A percentile compares a stretch with the other conserved stretches of the same genome.
phyloP scores from a whole-genome alignment of 1,284 basidiomycete genomes.

The Mycena citricolor region DNA sequence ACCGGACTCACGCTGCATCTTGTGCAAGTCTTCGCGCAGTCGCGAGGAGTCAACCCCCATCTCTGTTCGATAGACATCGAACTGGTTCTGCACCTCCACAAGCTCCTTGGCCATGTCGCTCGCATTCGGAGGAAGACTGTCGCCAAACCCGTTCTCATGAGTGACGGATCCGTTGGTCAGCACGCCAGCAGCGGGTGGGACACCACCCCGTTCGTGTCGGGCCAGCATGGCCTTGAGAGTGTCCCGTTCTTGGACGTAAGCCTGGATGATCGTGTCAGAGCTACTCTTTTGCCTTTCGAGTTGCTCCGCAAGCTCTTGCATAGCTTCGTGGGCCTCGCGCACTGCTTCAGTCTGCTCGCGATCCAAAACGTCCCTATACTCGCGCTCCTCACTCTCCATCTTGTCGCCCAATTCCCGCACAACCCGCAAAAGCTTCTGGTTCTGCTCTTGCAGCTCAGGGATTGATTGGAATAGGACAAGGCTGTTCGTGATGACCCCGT shows the following conservation, averaged over 20 bases:
- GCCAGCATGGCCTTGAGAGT: constrained; percentile 76
- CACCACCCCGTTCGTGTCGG: constrained; percentile 41
- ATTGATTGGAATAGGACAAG: constrained; percentile 89
- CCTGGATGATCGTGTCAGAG: constrained; percentile 71
- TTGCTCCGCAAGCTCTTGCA: constrained; percentile 76
- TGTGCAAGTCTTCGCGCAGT: constrained; percentile 67
- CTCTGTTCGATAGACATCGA: constrained; percentile 78
- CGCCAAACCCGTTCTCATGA: constrained; percentile 32
- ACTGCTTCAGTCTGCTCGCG: constrained; percentile 81
- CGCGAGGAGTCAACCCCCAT: constrained; percentile 72
- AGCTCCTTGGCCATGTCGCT: constrained; percentile 53
- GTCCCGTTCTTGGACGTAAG: constrained; percentile 86
- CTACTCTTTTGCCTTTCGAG: constrained; percentile 69
- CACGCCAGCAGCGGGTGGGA: too few relatives aligned
- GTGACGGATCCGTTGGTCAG: constrained; percentile 16
- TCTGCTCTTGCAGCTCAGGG: constrained; percentile 82
- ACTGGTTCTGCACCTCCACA: constrained; percentile 70
- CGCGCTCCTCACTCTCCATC: constrained; percentile 76
- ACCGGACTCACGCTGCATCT: constrained; percentile 67
- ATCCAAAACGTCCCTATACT: constrained; percentile 62
- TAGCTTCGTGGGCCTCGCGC: constrained; percentile 83
- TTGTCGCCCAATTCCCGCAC: constrained; percentile 77
- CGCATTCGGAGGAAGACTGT: constrained; percentile 23
- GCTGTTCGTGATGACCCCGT: constrained; percentile 84
- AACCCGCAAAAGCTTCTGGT: constrained; percentile 84